Evolutionary conservation across 2,329 filamentous ascomycete genomes (phyloP), one percentile per base, ranked within the genome.

Genomic region (Phaeosphaeriaceae sp.): DNA sequence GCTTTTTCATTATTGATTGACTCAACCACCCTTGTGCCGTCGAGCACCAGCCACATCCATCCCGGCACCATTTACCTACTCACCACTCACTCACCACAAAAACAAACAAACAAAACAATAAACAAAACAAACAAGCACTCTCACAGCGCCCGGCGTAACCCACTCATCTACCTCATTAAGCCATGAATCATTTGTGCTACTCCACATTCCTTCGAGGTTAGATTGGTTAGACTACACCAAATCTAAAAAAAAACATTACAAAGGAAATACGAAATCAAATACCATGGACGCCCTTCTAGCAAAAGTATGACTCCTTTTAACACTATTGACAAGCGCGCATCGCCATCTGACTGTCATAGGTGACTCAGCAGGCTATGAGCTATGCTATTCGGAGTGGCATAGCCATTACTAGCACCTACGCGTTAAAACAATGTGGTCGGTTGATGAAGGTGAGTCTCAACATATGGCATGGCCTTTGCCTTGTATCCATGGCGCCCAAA

Each of bases 361-460:
- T 86, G 60, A 88, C 86, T 50, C 82, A 87, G 61, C 90, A 95
- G 76, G 90, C 90, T 41, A 87, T 95, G 82, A 96, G 91, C 76
- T 95, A 94, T 83, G 92, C 92, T 70, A 92, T 97, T 64, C 82
- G 89, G 74, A 78, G 91, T 15, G 92, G 92, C 41, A 87, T 97
- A 59, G 86, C 89, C 40, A 83, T 96, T 58, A 96, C 92, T 2
- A 91, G 90, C 43, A 85, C 82, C 32, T 96, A 92, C 76, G 90
- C 92, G n/a, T 81, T 96, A 55, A 84, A 84, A 49, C 91, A 96
- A 73, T 92, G 89, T 48, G 85, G 87, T 1, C 84, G 88, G 34
- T 77, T 97, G 11, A 78, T 96, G 50, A 90, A 88, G 74, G 82
- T 45, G 9, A 41, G 38, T 17, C 9, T 13, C 12, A 40, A 26